Evolutionary conservation across 1,284 basidiomycete genomes (phyloP), one percentile per base, ranked within the genome.

Genomic region (Marasmius sp.): DNA sequence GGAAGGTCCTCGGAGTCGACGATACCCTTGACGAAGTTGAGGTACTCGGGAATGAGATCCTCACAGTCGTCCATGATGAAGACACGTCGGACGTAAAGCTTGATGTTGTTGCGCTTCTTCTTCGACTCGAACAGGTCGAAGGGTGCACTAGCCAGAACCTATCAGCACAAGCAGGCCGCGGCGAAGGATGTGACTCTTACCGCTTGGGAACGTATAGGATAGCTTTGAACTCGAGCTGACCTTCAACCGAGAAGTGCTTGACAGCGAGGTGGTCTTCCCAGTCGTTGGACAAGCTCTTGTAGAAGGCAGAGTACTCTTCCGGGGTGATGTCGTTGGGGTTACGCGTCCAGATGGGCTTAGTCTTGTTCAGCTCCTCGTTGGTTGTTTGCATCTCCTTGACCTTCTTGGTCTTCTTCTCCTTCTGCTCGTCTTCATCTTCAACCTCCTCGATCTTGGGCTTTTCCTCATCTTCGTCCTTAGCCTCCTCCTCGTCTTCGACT

Each of bases 71-170:
- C 97, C 93, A 97, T 98, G 86, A 99, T 99, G 86, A 99, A 99
- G 72, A 99, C 97, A 64, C 97, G 95, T 83, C 97, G 95, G 71
- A 99, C 97, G 79, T 99, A 99, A 77, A 99, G 95, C 85, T 99
- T 99, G 87, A 99, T 98, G 92, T 98, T 99, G 89, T 98, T 98
- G 75, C 97, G 94, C 90, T 99, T 99, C 93, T 99, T 99, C 93
- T 99, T 99, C 70, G 93, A 94, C 86, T 99, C 97, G 81, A 99
- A 99, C 78, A 99, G 91, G 76, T 99, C 97, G 79, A 99, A 99
- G 61, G 97, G 95, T 51, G 95, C 95, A 67, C 94, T 94, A 0
- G 58, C 49, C 62, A 20, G 20, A 9, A 9, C 55, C 27, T 48
- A 73, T 53, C 76, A 60, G 45, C 57, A 48, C 39, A n/a, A 33